Base-by-base conservation (phyloP, 2,329 filamentous ascomycete genomes). In the Penicillium concentricum region DNA sequence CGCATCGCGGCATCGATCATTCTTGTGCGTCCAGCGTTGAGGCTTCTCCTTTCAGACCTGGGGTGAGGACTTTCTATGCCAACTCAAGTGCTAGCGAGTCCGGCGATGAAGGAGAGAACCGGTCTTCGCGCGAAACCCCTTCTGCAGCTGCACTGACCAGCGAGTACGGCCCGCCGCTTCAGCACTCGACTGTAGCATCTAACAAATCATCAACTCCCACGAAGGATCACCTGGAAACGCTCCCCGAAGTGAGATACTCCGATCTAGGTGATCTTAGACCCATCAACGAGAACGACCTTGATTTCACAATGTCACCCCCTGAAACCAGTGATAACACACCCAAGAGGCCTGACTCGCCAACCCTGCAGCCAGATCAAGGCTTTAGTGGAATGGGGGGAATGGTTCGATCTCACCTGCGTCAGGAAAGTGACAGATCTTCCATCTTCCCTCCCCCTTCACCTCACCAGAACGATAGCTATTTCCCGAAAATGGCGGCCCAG, bases 401-500 rank as follows among this genome's bases (percentile, higher is more conserved):
- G 79, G 87, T 96, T 44, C 86, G 89, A 32, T 88, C 92, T 60
- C 94, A 97, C 78, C 78, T 97, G 39, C 86, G 94, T 49, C 86
- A 86, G 34, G 86, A 88, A 61, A 97, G 93, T 75, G 88, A 87
- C 57, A 83, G 86, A 15, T 97, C 93, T 0, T 95, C 91, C 0
- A 81, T 94, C 26, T 91, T 91, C 63, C 85, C 84, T 26, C 76
- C 76, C 54, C 76, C 74, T 24, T 78, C 78, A 10, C 71, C 73
- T 35, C 63, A 62, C 4, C 70, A 69, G 7, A 62, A 70, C 12
- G 72, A 75, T 12, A 37, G 41, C 4, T 46, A 69, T 18, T 49
- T 34, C 18, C 26, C 52, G 35, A 56, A 26, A 32, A 20, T 12
- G 5, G 38, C 16, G 15, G 12, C n/a, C 4, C 20, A 18, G 37